Evolutionary conservation across 2,329 filamentous ascomycete genomes (phyloP), one percentile per base, ranked within the genome.

Genomic region (Helotiales sp.): DNA sequence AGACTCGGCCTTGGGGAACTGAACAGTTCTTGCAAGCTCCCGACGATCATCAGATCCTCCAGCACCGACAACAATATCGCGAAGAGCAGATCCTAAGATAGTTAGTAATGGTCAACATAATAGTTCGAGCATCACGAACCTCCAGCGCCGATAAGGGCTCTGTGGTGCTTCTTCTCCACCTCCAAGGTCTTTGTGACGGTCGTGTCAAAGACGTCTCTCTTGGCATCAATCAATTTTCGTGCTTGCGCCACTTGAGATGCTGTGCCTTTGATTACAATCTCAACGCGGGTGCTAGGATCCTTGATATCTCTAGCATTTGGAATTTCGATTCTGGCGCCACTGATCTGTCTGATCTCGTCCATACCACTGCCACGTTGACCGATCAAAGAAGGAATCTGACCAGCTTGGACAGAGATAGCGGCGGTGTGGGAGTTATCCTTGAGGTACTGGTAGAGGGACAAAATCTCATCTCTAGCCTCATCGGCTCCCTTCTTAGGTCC

Each of bases 121-220:
- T 52, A 8, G 1, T 8, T 11, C 3, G 26, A 15, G 20, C 34
- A 34, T 47, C 57, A 83, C 91, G 82, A 86, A 94, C 93, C 96
- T 77, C 92, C 91, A 72, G 89, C 84, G 69, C 96, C 96, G 79
- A 99, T 99, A 71, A 99, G 84, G 63, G 90, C 87, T 80, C 91
- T 90, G 82, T 99, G 96, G 80, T 96, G 89, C 83, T 96, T 97
- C 83, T 93, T 92, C 73, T 98, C 94, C n/a, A 99, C 89, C 37
- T 96, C 91, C 58, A 99, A 84, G 13, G 89, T 93, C 81, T 91
- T 89, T 17, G 90, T 88, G 60, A 97, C 85, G n/a, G 93, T 97
- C 71, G 96, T 90, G 75, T 98, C 93, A 73, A 97, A 97, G 22
- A 93, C 85, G 69, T 90, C 90, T 63, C 91, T 91, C 81, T 94